Percentiles rank a stretch among this genome's conserved stretches.
phyloP scores from a whole-genome alignment of 2,329 filamentous ascomycete species.

The Saccharata proteae region DNA sequence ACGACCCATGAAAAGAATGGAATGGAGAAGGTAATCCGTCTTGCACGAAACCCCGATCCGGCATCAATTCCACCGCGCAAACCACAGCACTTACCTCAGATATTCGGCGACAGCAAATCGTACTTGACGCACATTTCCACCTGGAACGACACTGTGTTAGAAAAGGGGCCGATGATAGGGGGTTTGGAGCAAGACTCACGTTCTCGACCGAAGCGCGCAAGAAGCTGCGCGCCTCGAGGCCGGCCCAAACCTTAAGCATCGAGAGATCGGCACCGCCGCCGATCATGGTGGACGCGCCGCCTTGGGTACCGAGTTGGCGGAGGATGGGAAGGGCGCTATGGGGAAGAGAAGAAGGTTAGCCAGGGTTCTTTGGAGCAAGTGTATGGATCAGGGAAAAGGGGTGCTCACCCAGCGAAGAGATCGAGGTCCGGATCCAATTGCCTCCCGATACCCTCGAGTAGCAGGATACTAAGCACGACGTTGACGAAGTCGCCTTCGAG shows the following conservation, averaged over 20 bases:
- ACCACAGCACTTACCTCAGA: too few species aligned
- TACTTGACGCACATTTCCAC: conserved; percentile 86
- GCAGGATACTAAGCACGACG: conserved; percentile 85
- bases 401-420: conserved; percentile 57
- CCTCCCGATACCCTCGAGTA: conserved; percentile 88
- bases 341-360: conserved; percentile 4
- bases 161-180: conserved; percentile 1
- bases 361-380: too few species aligned
- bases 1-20: too few species aligned
- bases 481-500: conserved; percentile 98
- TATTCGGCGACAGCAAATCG: conserved; percentile 76
- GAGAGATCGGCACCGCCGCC: conserved; percentile 37
- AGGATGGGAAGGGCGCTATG: conserved; percentile 76
- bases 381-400: background rate
- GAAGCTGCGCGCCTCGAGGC: conserved; percentile 77
- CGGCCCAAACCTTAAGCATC: conserved; percentile 86
- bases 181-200: conserved; percentile 39
- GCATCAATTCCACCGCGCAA: too few species aligned
- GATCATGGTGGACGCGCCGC: conserved; percentile 41
- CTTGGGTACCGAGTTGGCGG: conserved; percentile 70
- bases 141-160: conserved; percentile 25
- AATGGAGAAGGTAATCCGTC: too few species aligned
- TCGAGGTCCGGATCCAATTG: conserved; percentile 78
- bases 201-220: conserved; percentile 84
- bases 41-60: too few species aligned